phyloP scores from a whole-genome alignment of 148 eudicot species.

The Pharnaceum exiguum region DNA sequence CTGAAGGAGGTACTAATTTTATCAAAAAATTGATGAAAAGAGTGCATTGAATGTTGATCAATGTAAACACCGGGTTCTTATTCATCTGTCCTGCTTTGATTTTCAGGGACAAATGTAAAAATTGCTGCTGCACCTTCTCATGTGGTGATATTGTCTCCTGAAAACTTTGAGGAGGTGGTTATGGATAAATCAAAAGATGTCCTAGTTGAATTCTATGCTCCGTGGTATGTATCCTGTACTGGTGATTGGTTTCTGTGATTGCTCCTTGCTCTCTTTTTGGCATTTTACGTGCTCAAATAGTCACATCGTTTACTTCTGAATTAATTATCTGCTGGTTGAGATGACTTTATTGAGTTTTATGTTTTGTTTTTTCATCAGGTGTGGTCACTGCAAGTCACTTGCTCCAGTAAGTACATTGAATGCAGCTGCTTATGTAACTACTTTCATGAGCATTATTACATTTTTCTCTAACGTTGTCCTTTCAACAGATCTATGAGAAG shows the following conservation, averaged over 20 bases:
- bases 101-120: constrained; percentile 87
- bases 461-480: constrained; percentile 5
- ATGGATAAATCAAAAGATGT: constrained; percentile 79
- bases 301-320: background rate
- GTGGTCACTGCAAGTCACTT: constrained; percentile 97
- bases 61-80: no score
- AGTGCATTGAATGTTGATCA: no score
- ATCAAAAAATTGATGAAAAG: background rate
- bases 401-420: constrained; percentile 88
- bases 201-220: constrained; percentile 94
- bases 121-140: constrained; percentile 71
- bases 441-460: background rate
- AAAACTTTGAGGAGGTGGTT: constrained; percentile 84
- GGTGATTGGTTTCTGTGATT: background rate
- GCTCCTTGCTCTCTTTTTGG: background rate
- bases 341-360: background rate
- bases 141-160: constrained; percentile 69
- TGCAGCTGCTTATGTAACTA: background rate
- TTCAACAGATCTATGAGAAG: constrained; percentile 73
- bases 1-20: constrained; percentile 66
- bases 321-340: background rate
- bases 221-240: constrained; percentile 53
- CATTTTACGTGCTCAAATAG: background rate
- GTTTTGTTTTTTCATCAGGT: constrained; percentile 36
- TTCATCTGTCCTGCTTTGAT: constrained; percentile 1